Conservation (phyloP, 2,329 filamentous ascomycete genomes). For the Stagonosporopsis tanaceti region DNA sequence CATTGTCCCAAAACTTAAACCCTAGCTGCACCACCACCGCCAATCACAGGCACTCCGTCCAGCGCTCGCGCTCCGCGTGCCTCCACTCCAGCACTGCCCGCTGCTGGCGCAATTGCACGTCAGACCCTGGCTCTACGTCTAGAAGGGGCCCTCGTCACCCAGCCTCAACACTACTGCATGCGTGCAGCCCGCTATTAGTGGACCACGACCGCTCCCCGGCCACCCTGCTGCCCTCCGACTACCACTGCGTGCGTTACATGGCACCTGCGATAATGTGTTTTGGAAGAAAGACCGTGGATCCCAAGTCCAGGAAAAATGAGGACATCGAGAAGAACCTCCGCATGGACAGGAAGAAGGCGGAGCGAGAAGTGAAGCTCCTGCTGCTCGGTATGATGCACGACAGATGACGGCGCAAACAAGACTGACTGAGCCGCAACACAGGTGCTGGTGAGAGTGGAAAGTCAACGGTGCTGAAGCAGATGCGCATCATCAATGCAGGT, state of each 20-base stretch:
- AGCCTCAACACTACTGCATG: constrained; percentile 16
- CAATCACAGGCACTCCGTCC: constrained; percentile 11
- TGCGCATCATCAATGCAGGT: constrained; percentile 95
- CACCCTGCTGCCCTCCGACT: constrained; percentile 10
- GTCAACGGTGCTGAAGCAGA: constrained; percentile 97
- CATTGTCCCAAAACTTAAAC: not conserved
- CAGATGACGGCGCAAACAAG: not conserved
- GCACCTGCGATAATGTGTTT: constrained; percentile 60
- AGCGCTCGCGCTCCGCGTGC: constrained; percentile 15
- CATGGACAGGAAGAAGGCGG: constrained; percentile 84
- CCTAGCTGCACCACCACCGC: constrained; percentile 8
- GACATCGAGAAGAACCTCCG: constrained; percentile 89
- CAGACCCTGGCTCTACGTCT: constrained; percentile 11
- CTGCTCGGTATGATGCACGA: constrained; percentile 74
- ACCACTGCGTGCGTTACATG: constrained; percentile 35
- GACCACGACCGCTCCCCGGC: constrained; percentile 17
- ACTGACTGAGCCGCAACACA: constrained; percentile 53
- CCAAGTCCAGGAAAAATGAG: constrained; percentile 59
- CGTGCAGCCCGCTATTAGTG: constrained; percentile 14
- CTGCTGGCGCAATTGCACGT: constrained; percentile 11
- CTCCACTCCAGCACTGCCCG: constrained; percentile 19
- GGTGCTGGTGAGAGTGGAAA: constrained; percentile 96
- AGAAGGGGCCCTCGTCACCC: constrained; percentile 7
- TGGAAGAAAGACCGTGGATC: constrained; percentile 59
- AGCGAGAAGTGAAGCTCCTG: constrained; percentile 91